Evolutionary conservation across 768 basidiomycete species (phyloP).

Genomic region (Leccinum arenicola): DNA sequence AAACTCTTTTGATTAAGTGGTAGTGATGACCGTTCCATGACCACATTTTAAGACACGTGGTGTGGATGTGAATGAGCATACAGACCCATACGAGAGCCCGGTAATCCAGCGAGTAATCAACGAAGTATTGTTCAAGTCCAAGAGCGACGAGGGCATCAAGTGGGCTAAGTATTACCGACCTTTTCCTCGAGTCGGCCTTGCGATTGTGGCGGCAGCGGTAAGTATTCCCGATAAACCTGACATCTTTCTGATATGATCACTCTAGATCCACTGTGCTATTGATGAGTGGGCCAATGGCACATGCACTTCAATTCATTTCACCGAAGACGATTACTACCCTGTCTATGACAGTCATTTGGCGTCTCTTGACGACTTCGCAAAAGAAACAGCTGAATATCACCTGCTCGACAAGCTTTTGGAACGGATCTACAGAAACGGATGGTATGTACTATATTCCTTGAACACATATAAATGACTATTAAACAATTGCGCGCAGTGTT

Average conservation of each 20-base stretch:
- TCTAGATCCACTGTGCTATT: neutral
- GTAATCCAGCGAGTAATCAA: neutral
- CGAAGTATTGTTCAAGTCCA: neutral
- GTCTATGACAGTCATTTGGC: neutral
- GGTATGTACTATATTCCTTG: neutral
- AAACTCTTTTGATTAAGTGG: neutral
- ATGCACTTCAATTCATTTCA: neutral
- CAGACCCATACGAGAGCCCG: neutral
- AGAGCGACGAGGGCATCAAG: neutral
- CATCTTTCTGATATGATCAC: no score
- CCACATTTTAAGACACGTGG: neutral
- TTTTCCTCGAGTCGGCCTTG: neutral
- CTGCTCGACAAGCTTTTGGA: neutral
- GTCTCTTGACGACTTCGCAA: neutral
- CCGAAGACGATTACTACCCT: neutral
- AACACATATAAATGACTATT: no score
- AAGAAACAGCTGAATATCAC: neutral
- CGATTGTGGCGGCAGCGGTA: neutral
- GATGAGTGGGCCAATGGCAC: neutral
- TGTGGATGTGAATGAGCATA: neutral
- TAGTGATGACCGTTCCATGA: neutral
- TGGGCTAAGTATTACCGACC: neutral
- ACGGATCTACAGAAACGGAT: neutral
- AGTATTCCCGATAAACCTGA: no score
- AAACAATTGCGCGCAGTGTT: no score